Conservation (phyloP, 805 yeast genomes). For the Schwanniomyces polymorphus region DNA sequence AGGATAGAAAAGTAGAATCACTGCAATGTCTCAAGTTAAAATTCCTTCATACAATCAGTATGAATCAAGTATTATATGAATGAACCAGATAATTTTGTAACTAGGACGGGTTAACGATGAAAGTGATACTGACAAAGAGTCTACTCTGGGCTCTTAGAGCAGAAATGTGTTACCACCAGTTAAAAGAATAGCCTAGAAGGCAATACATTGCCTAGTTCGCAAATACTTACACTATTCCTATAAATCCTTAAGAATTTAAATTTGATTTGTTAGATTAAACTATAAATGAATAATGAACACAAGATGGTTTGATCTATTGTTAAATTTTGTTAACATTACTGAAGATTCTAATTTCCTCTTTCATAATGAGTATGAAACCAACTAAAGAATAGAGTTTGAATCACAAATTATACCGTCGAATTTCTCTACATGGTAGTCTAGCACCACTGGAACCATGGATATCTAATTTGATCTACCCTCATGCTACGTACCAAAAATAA, state of each 20-base stretch:
- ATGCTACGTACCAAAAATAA: too few species aligned
- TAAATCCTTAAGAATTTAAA: constrained; percentile 1
- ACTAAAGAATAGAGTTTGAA: too few species aligned
- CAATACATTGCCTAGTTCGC: not conserved
- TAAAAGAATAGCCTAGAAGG: constrained; percentile 16
- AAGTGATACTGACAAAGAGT: constrained; percentile 2
- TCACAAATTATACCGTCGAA: too few species aligned
- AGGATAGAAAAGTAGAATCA: too few species aligned
- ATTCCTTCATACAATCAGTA: too few species aligned
- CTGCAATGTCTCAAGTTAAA: too few species aligned
- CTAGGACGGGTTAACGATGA: constrained; percentile 31
- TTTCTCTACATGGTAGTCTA: too few species aligned
- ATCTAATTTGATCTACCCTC: too few species aligned
- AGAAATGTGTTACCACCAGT: constrained; percentile 16
- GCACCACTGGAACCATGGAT: too few species aligned
- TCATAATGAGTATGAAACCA: too few species aligned
- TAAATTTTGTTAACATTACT: too few species aligned
- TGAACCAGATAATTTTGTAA: constrained; percentile 46
- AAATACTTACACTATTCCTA: constrained; percentile 7
- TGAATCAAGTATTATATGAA: constrained; percentile 55
- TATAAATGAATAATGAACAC: constrained; percentile 33
- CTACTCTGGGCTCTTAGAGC: constrained; percentile 4
- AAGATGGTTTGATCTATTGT: constrained; percentile 59
- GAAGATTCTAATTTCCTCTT: too few species aligned
- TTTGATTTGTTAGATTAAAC: not conserved